Conservation (phyloP, 805 yeast genomes). For the Saturnispora quitensis region DNA sequence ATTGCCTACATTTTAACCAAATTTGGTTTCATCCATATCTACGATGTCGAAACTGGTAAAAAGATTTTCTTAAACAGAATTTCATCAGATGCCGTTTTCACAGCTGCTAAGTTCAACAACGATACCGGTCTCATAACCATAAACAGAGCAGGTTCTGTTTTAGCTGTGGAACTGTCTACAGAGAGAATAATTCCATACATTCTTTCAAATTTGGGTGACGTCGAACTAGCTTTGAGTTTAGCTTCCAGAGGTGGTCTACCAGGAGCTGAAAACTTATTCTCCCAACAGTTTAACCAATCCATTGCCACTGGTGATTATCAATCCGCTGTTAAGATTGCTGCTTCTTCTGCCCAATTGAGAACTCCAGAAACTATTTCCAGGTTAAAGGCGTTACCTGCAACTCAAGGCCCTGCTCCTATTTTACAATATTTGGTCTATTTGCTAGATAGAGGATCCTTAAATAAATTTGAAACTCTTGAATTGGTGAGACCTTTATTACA, state of each 20-base stretch:
- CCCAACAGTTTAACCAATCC: conserved; percentile 83
- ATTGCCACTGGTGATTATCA: conserved; percentile 79
- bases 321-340: conserved; percentile 94
- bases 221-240: conserved; percentile 73
- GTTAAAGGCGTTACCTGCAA: conserved; percentile 81
- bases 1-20: conserved; percentile 85
- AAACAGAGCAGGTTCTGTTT: conserved; percentile 91
- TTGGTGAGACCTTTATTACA: conserved; percentile 91
- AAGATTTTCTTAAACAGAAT: conserved; percentile 93
- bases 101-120: conserved; percentile 65
- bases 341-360: conserved; percentile 85
- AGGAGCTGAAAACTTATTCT: conserved; percentile 90
- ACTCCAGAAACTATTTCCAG: conserved; percentile 91
- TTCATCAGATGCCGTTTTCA: conserved; percentile 90
- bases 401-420: conserved; percentile 93
- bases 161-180: conserved; percentile 82
- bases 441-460: conserved; percentile 85
- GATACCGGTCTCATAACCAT: conserved; percentile 84
- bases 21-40: conserved; percentile 91
- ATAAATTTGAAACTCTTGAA: conserved; percentile 89
- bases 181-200: conserved; percentile 85
- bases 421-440: conserved; percentile 85
- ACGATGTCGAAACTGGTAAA: conserved; percentile 87
- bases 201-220: conserved; percentile 76
- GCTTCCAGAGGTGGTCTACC: conserved; percentile 95